Percentiles rank a stretch among this genome's conserved stretches.
These are phyloP conservation scores for Trichoderma lentiforme DNA, from an alignment of 2,329 filamentous ascomycete species.

Conservation along the genomic window DNA sequence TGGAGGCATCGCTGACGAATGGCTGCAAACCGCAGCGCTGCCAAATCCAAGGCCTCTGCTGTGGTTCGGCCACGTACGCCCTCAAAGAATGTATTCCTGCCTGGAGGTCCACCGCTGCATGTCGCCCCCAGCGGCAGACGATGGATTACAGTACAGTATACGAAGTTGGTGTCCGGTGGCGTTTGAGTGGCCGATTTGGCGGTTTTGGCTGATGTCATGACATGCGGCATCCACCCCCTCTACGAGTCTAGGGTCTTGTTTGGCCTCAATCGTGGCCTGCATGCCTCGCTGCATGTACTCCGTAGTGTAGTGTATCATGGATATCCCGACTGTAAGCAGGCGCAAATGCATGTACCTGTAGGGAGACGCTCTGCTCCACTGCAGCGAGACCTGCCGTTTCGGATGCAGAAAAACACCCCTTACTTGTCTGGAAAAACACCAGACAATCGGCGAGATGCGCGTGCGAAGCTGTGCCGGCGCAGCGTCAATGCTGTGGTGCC, in stretches of 20 bases:
- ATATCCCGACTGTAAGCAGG: slow-evolving; percentile 1
- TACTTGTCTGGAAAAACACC: slow-evolving; percentile 1
- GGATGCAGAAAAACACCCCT: neutral
- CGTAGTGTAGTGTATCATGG: neutral
- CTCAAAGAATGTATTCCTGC: slow-evolving; percentile 10
- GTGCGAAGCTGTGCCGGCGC: neutral
- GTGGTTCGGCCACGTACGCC: slow-evolving; percentile 7
- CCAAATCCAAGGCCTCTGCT: neutral
- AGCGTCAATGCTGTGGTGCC: slow-evolving; percentile 11
- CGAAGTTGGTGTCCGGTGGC: neutral
- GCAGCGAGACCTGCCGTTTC: slow-evolving; percentile 6
- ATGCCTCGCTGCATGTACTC: neutral
- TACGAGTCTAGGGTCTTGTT: neutral
- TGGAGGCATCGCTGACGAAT: neutral
- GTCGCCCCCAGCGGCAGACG: neutral
- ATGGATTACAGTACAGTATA: neutral
- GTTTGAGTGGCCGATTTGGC: neutral
- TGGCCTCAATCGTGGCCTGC: slow-evolving; percentile 9
- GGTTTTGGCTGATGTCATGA: slow-evolving; percentile 11
- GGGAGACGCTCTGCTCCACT: neutral
- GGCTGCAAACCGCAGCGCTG: neutral
- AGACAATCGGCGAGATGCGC: neutral
- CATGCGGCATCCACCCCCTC: neutral
- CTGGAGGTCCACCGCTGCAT: slow-evolving; percentile 7
- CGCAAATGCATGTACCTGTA: neutral